phyloP scores from a whole-genome alignment of 352 stramenopile species.

The Phytophthora citricola region DNA sequence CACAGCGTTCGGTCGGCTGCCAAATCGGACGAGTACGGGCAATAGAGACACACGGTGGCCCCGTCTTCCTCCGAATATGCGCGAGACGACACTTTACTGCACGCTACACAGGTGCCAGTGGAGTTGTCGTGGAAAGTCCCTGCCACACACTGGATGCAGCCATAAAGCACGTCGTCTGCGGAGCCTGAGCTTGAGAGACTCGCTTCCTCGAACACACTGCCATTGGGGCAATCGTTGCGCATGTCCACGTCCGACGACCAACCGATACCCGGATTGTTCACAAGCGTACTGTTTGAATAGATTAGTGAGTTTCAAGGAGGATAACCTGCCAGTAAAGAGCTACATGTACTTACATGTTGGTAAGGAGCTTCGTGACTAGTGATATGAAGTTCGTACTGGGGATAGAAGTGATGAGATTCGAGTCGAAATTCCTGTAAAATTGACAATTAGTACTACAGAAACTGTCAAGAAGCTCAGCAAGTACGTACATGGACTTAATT shows the following conservation, averaged over 20 bases:
- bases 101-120: slow-evolving; percentile 47
- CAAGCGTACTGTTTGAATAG: slow-evolving; percentile 41
- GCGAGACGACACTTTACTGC: slow-evolving; percentile 50
- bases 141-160: slow-evolving; percentile 69
- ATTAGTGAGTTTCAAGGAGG: background rate
- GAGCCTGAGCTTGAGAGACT: slow-evolving; percentile 25
- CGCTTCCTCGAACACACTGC: slow-evolving; percentile 59
- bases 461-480: background rate
- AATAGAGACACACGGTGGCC: slow-evolving; percentile 60
- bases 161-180: slow-evolving; percentile 42
- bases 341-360: slow-evolving; percentile 50
- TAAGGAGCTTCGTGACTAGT: slow-evolving; percentile 49
- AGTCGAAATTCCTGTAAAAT: slow-evolving; percentile 54
- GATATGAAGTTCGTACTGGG: slow-evolving; percentile 59
- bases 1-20: slow-evolving; percentile 43
- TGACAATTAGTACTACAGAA: background rate
- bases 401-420: slow-evolving; percentile 67
- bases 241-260: slow-evolving; percentile 40
- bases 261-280: slow-evolving; percentile 61
- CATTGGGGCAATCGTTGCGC: slow-evolving; percentile 56
- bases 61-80: slow-evolving; percentile 64
- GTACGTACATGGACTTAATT: slow-evolving; percentile 59
- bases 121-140: slow-evolving; percentile 66
- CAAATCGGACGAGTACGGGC: slow-evolving; percentile 68
- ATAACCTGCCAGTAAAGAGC: background rate